These are phyloP conservation scores for Fistulinella staudtii DNA, from an alignment of 1,284 basidiomycete species.

Conservation along the genomic window DNA sequence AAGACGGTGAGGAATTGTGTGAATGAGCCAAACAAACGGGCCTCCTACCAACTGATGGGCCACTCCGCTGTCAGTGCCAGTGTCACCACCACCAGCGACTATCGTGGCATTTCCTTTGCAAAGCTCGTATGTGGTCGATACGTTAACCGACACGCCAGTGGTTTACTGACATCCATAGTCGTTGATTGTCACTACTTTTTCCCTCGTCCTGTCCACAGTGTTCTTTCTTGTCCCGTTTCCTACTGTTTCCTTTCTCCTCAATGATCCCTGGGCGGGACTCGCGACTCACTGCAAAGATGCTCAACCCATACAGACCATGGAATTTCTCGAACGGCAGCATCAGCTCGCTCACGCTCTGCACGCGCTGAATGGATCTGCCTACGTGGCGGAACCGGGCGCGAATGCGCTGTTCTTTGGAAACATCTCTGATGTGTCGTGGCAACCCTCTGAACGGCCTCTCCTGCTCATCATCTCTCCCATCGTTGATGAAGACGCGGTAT, in stretches of 20 bases:
- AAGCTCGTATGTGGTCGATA: constrained; percentile 17
- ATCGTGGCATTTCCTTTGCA: neutral
- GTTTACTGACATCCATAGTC: too few relatives aligned
- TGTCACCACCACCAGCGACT: neutral
- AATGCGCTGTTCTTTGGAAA: constrained; percentile 71
- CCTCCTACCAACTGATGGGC: too few relatives aligned
- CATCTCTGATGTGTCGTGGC: constrained; percentile 61
- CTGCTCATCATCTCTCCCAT: constrained; percentile 61
- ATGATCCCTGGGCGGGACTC: constrained; percentile 37
- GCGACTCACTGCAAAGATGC: constrained; percentile 48
- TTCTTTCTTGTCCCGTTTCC: constrained; percentile 1
- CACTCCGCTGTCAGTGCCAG: too few relatives aligned
- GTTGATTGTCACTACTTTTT: neutral
- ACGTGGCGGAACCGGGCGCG: constrained; percentile 74
- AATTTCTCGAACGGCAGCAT: constrained; percentile 52
- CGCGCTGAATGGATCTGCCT: constrained; percentile 52
- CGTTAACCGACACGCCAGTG: too few relatives aligned
- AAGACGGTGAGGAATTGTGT: neutral
- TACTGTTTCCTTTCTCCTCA: neutral
- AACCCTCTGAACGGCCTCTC: constrained; percentile 73
- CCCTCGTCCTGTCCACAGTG: constrained; percentile 6
- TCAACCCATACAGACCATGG: constrained; percentile 44
- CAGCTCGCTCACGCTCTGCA: constrained; percentile 49
- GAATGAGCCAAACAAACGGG: constrained; percentile 7
- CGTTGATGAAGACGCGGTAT: constrained; percentile 28